Conservation (phyloP, 2,329 filamentous ascomycete genomes). For the Phoma sp. region DNA sequence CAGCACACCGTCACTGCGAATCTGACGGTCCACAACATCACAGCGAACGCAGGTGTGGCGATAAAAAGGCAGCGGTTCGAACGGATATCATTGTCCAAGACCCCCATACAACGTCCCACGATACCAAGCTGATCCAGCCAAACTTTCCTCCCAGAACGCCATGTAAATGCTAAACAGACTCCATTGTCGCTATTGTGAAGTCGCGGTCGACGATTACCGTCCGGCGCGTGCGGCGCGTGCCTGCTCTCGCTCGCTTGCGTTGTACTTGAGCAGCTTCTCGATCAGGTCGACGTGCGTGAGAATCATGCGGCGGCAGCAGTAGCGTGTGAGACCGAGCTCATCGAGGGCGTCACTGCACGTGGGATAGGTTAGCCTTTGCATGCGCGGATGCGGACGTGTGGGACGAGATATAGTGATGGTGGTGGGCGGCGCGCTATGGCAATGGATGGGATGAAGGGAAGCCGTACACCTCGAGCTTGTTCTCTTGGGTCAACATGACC, state of each 20-base stretch:
- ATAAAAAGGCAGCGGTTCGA: not conserved
- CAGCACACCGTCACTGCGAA: no score
- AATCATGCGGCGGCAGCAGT: slow-evolving; percentile 99
- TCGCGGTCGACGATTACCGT: slow-evolving; percentile 13
- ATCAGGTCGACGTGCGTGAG: slow-evolving; percentile 99
- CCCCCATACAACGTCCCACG: no score
- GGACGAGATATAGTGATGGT: not conserved
- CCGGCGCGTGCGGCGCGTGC: slow-evolving; percentile 36
- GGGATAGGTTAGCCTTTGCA: slow-evolving; percentile 14
- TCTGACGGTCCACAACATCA: not conserved
- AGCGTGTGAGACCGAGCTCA: slow-evolving; percentile 87
- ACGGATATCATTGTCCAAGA: not conserved
- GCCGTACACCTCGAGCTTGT: slow-evolving; percentile 43
- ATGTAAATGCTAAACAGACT: not conserved
- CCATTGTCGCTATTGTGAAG: no score
- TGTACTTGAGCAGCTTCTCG: slow-evolving; percentile 80
- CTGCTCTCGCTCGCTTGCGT: slow-evolving; percentile 45
- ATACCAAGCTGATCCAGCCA: no score
- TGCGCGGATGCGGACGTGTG: not conserved
- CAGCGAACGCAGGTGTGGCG: not conserved
- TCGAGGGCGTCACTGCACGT: slow-evolving; percentile 87
- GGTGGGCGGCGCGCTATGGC: not conserved
- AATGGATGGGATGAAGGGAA: not conserved
- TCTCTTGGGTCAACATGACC: slow-evolving; percentile 75
- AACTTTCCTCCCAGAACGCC: not conserved